Evolutionary conservation across 164 flowering plant genomes (phyloP).

Genomic region (Chimonanthus praecox): DNA sequence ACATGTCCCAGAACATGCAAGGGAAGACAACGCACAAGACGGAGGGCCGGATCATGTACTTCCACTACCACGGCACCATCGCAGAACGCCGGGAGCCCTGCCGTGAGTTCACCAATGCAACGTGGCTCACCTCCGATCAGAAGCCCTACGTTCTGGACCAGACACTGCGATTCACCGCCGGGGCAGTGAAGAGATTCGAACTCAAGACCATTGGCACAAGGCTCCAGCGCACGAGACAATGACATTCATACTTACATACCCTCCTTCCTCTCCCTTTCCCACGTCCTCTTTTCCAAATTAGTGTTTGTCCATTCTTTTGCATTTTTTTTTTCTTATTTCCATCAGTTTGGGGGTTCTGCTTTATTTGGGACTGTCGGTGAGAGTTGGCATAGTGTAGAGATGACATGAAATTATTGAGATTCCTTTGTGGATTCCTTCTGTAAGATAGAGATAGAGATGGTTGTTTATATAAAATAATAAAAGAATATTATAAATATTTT

Average conservation of each 20-base stretch:
- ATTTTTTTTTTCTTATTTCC: too few species aligned
- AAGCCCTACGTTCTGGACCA: slow-evolving; percentile 51
- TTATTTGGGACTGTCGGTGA: too few species aligned
- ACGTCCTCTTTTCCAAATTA: too few species aligned
- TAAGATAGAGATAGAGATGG: too few species aligned
- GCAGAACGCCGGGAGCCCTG: slow-evolving; percentile 71
- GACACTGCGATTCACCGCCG: slow-evolving; percentile 40
- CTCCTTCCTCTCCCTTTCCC: too few species aligned
- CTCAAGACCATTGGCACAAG: slow-evolving; percentile 46
- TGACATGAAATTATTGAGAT: too few species aligned
- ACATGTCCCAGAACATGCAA: slow-evolving; percentile 65
- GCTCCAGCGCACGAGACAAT: slow-evolving; percentile 49
- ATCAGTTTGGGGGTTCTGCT: too few species aligned
- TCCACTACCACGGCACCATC: slow-evolving; percentile 86
- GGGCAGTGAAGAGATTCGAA: slow-evolving; percentile 55
- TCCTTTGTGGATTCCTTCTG: too few species aligned
- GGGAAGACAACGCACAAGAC: slow-evolving; percentile 69
- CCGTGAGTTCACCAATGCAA: slow-evolving; percentile 33
- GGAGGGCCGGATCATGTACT: slow-evolving; percentile 58
- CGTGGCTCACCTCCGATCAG: slow-evolving; percentile 31
- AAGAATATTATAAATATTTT: too few species aligned
- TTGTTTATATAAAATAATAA: too few species aligned
- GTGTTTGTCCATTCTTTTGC: too few species aligned
- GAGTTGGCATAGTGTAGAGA: too few species aligned
- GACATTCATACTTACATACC: slow-evolving; percentile 1